phyloP scores from a whole-genome alignment of 306 rosid genomes.

The Styphnolobium japonicum region DNA sequence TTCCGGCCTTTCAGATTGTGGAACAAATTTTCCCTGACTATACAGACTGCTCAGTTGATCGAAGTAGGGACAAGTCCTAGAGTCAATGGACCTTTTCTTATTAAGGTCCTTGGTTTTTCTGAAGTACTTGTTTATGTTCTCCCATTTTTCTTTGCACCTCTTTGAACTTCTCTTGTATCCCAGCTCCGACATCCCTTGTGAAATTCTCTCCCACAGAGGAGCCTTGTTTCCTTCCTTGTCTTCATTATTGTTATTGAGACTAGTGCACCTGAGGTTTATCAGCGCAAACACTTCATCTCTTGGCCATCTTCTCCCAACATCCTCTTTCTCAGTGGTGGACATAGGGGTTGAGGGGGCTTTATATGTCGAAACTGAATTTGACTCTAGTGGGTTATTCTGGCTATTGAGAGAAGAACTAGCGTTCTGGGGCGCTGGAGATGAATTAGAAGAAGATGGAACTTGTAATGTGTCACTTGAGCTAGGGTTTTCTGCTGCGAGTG shows the following conservation, averaged over 20 bases:
- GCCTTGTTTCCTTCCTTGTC: slow-evolving; percentile 38
- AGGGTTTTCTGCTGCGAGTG: slow-evolving; percentile 42
- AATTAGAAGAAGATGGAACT: slow-evolving; percentile 29
- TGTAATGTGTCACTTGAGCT: slow-evolving; percentile 30
- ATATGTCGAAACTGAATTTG: neutral
- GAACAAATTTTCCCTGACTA: slow-evolving; percentile 44
- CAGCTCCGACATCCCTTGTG: slow-evolving; percentile 72
- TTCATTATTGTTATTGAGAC: slow-evolving; percentile 30
- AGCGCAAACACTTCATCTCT: slow-evolving; percentile 80
- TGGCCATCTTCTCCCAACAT: slow-evolving; percentile 84
- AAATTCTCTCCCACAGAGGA: slow-evolving; percentile 92
- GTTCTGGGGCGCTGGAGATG: slow-evolving; percentile 11
- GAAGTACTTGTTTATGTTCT: slow-evolving; percentile 86
- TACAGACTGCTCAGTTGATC: slow-evolving; percentile 60
- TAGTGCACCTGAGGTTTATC: slow-evolving; percentile 66
- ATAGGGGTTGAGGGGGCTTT: slow-evolving; percentile 17
- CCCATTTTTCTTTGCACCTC: slow-evolving; percentile 96
- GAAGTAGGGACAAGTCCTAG: slow-evolving; percentile 93
- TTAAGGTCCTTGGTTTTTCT: slow-evolving; percentile 72
- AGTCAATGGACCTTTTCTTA: slow-evolving; percentile 76
- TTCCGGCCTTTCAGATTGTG: slow-evolving; percentile 23
- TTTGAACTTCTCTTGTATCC: slow-evolving; percentile 84
- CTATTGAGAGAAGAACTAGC: slow-evolving; percentile 27
- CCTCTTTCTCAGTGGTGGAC: slow-evolving; percentile 28
- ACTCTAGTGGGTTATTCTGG: neutral